Conservation (phyloP, 2,329 filamentous ascomycete species). For the Blumeria hordei region DNA sequence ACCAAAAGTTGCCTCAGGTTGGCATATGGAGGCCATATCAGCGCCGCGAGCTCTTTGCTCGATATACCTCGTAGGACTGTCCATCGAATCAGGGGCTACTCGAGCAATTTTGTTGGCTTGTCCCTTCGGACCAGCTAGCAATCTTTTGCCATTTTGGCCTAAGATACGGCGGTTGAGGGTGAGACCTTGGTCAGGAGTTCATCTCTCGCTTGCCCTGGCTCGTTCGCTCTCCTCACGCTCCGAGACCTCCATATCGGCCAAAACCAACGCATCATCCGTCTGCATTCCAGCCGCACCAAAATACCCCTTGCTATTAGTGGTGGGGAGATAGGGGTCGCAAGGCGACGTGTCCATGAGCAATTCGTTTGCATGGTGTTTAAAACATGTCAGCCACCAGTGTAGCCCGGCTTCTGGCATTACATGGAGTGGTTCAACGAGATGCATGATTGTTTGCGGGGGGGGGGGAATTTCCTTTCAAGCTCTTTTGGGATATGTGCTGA, state of each 20-base stretch:
- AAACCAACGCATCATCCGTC: background rate
- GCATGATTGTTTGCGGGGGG: background rate
- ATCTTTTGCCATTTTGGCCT: background rate
- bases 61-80: no score
- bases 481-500: background rate
- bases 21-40: background rate
- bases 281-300: background rate
- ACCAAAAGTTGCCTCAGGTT: slow-evolving; percentile 1
- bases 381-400: background rate
- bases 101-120: slow-evolving; percentile 2
- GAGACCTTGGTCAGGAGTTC: background rate
- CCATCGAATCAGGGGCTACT: no score
- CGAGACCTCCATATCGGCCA: background rate
- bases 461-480: background rate
- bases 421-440: background rate
- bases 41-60: background rate
- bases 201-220: background rate
- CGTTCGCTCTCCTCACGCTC: background rate
- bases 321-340: slow-evolving; percentile 1
- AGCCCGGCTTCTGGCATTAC: background rate
- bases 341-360: slow-evolving; percentile 1
- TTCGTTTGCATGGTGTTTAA: slow-evolving; percentile 1
- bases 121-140: background rate
- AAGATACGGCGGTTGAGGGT: slow-evolving; percentile 2
- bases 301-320: background rate